A percentile compares a stretch with the other conserved stretches of the same genome.
Conservation (phyloP, 345 rosid genomes). For the Eucalyptus brandiana region DNA sequence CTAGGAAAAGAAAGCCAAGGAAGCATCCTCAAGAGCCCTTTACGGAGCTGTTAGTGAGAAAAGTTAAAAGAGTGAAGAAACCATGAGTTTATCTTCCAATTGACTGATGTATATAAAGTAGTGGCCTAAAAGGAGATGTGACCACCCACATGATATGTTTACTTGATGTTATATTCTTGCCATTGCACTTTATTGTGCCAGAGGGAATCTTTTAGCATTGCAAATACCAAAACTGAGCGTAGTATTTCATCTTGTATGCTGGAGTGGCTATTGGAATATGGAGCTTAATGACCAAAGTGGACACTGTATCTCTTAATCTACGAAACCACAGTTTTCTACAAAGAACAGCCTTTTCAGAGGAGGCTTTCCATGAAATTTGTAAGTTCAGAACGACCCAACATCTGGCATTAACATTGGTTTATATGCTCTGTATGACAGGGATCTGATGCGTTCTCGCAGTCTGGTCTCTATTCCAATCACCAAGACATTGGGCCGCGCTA, state of each 20-base stretch:
- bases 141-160: neutral
- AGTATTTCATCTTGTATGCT: neutral
- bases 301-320: neutral
- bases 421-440: conserved; percentile 41
- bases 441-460: conserved; percentile 92
- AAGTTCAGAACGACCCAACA: neutral
- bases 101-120: neutral
- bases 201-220: neutral
- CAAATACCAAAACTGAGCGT: neutral
- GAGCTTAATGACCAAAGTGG: neutral
- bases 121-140: neutral
- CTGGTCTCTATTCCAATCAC: conserved; percentile 96
- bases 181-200: neutral
- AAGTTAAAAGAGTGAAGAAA: neutral
- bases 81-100: neutral
- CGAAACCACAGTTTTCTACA: neutral
- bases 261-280: neutral
- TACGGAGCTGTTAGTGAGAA: neutral
- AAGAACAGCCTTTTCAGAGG: neutral
- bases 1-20: neutral
- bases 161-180: neutral
- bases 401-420: neutral
- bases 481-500: conserved; percentile 98
- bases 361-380: neutral
- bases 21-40: neutral